Conservation (phyloP, 1,284 basidiomycete species). For the Cryptococcus jaspeensis region DNA sequence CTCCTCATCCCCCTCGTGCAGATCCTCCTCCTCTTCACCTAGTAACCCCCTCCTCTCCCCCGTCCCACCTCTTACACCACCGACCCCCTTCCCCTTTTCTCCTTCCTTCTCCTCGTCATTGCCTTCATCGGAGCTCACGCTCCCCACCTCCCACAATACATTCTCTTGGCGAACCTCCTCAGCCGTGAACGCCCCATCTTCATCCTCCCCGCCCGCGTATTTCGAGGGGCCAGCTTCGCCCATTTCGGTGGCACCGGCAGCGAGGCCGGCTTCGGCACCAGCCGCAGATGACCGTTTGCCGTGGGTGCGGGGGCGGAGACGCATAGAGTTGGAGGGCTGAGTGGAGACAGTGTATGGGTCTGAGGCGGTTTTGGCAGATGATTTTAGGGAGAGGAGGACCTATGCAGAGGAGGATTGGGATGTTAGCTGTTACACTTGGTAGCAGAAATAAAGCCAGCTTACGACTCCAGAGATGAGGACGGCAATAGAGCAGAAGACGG, state of each 20-base stretch:
- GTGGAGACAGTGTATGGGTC: slow-evolving; percentile 34
- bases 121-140: slow-evolving; percentile 28
- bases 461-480: slow-evolving; percentile 84
- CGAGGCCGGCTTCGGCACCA: not conserved
- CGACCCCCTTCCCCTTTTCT: slow-evolving; percentile 29
- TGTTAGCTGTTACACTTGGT: not conserved
- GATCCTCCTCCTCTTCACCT: slow-evolving; percentile 18
- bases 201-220: slow-evolving; percentile 1
- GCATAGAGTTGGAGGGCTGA: slow-evolving; percentile 24
- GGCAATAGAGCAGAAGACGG: slow-evolving; percentile 78
- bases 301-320: slow-evolving; percentile 30
- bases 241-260: slow-evolving; percentile 9
- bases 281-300: not conserved
- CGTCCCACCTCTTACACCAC: slow-evolving; percentile 21
- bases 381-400: slow-evolving; percentile 49
- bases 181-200: slow-evolving; percentile 2
- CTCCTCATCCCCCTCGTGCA: slow-evolving; percentile 19
- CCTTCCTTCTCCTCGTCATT: slow-evolving; percentile 20
- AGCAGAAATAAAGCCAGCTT: slow-evolving; percentile 11
- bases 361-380: slow-evolving; percentile 33
- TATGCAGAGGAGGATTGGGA: slow-evolving; percentile 5
- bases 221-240: slow-evolving; percentile 9
- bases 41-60: slow-evolving; percentile 41
- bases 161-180: slow-evolving; percentile 18
- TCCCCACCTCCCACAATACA: slow-evolving; percentile 46